Conservation (phyloP, 2,329 filamentous ascomycete genomes). For the Teratosphaeria destructans region DNA sequence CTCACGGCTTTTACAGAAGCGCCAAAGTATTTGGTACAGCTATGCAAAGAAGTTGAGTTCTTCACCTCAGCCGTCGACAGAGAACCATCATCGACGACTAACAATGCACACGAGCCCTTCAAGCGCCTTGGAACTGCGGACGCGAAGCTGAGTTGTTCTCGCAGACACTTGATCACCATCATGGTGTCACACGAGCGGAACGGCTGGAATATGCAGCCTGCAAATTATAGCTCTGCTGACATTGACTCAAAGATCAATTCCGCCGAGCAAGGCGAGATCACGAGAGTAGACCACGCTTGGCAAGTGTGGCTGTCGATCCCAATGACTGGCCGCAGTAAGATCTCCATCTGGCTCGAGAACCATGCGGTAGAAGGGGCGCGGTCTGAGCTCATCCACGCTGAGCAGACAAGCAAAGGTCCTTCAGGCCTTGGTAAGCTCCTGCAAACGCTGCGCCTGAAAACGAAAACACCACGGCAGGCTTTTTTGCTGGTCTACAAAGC, state of each 20-base stretch:
- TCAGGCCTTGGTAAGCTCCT: background rate
- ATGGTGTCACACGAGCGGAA: background rate
- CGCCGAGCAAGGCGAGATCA: background rate
- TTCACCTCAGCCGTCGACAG: background rate
- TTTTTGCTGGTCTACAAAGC: background rate
- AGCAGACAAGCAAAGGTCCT: background rate
- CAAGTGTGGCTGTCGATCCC: background rate
- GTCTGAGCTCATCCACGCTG: background rate
- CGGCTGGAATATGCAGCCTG: background rate
- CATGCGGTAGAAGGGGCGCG: background rate
- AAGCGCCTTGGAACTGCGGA: background rate
- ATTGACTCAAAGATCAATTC: background rate
- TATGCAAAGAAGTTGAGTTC: background rate
- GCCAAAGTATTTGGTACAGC: background rate
- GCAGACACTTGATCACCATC: background rate
- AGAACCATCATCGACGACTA: background rate
- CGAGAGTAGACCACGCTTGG: background rate
- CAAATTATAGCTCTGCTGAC: background rate
- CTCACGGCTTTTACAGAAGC: background rate
- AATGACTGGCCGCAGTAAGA: background rate
- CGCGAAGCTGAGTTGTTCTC: background rate
- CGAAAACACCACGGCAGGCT: background rate
- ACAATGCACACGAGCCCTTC: background rate
- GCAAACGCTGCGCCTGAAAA: background rate
- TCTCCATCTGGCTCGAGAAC: background rate